Evolutionary conservation across 2,329 filamentous ascomycete species (phyloP), one percentile per base, ranked within the genome.

Genomic region (Colletotrichum theobromicola): DNA sequence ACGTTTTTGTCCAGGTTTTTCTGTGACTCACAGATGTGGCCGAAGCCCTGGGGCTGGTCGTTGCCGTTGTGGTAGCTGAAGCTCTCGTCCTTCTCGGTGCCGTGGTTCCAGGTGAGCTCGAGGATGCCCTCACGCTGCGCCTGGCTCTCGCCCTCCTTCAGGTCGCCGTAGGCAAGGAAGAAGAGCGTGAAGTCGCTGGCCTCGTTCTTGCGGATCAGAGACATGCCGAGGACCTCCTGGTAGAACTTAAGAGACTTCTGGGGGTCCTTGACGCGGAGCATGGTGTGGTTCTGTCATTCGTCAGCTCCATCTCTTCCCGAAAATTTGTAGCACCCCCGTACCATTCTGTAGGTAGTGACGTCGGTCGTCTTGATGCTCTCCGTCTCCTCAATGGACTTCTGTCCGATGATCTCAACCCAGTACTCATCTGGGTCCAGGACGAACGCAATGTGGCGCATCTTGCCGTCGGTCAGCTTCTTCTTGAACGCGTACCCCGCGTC

Each of bases 61-160:
- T 99, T 99, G 46, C 97, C 97, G 79, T 98, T 93, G 85, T 99
- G 96, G 83, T 99, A 99, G 78, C 90, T 90, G 82, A 98, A 97
- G 77, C 87, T 87, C 71, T 92, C 90, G 76, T 98, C 94, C 82
- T 96, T 97, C 86, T 98, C 96, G 0, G 94, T 96, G 46, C 92
- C 92, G 78, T 93, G 90, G 81, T 93, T 93, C 94, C 94, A 98
- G 12, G 96, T 98, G 77, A 98, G 85, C 86, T 98, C 96, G 7
- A 98, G 88, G 46, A 98, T 84, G 1, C 96, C 97, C 84, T 98
- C 96, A 76, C 92, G 91, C 69, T 92, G 88, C 9, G 92, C 90
- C 13, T 91, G 89, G 9, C 90, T 89, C 32, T 89, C 87, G 32
- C 88, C 88, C 50, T 88, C 85, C 58, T 89, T 84, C 28, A 72